Base-by-base conservation (phyloP, 2,329 filamentous ascomycete genomes). In the Diaporthe velutina region DNA sequence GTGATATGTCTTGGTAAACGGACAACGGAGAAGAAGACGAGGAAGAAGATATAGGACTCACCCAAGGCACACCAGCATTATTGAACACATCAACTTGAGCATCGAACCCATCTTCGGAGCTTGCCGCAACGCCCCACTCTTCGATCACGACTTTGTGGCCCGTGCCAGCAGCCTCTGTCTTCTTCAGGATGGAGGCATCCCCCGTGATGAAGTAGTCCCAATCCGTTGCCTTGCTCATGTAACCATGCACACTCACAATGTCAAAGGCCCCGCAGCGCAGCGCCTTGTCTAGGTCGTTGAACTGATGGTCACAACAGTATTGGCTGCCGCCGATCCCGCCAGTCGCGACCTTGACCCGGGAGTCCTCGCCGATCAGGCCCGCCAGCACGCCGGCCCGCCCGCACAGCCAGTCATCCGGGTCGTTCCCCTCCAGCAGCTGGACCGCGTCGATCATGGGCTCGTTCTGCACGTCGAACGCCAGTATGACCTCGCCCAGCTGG, bases 261-360 rank as follows among this genome's bases (percentile, higher is more conserved):
- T 61, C 58, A 13, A 61, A 40, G 1, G 35, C 35, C 58, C 42
- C 58, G n/a, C 58, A 61, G 3, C n/a, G 35, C 35, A 61, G 58
- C n/a, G 58, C 58, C 58, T 28, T 61, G 58, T 61, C 35, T 19
- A 61, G 38, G n/a, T 61, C 58, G 12, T 61, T 61, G 58, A 28
- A 61, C 58, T 61, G n/a, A 38, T 61, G 35, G 38, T 28, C 58
- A 28, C 58, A 61, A n/a, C 58, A 61, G 58, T 61, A 61, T 5
- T 61, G 58, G 58, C 58, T 42, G 12, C 58, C 58, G 25, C 58
- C 58, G 30, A 61, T 61, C 4, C 58, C 58, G 30, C 58, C 35
- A 17, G 58, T 61, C 13, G 58, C 58, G 38, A 61, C 58, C 58
- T 28, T 4, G 38, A 61, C 58, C n/a, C 12, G 9, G n/a, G 58